Base-by-base conservation (phyloP, 495 filamentous ascomycete genomes). In the Podospora comata region DNA sequence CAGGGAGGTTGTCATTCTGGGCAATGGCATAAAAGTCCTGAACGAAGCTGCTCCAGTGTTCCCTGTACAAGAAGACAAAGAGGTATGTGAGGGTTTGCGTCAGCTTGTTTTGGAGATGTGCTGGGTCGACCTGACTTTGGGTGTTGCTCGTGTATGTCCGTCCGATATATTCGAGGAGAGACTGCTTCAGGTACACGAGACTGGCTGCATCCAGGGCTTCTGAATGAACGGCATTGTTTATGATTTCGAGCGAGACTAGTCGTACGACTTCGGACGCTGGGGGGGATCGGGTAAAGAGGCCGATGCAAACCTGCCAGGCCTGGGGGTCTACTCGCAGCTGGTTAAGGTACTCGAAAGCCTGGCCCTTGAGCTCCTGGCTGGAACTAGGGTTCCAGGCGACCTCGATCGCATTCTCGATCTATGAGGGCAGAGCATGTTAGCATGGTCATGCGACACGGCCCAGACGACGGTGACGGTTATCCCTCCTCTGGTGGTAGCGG, bases 371-470 rank as follows among this genome's bases (percentile, higher is more conserved):
- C 68, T 84, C 80, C 74, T 87, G 87, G 80, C 92, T 85, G 65
- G 92, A 87, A 68, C 82, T 77, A 70, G 91, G 89, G 79, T 94
- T 88, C 83, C 85, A 92, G 80, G 91, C 91, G 82, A 97, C 92
- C 77, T 95, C 86, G 81, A 97, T 94, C 78, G 93, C 93, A 79
- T 90, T 92, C 79, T 93, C 90, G 79, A 97, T 89, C 92, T 97
- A 76, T 64, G 2, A 67, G n/a, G 26, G 44, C 56, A 34, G 44
- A 54, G 34, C 18, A 53, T 16, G 64, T 62, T 60, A 68, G 60
- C 39, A 19, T 16, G 44, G 23, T 15, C 3, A 13, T 26, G 11
- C 20, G 19, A 56, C 20, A 2, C n/a, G 5, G 32, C 16, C 5
- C 11, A 18, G 13, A 19, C 57, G 26, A 65, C 23, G 55, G 55